Evolutionary conservation across 2,329 filamentous ascomycete genomes (phyloP), one percentile per base, ranked within the genome.

Genomic region (Sordariomycetes sp.): DNA sequence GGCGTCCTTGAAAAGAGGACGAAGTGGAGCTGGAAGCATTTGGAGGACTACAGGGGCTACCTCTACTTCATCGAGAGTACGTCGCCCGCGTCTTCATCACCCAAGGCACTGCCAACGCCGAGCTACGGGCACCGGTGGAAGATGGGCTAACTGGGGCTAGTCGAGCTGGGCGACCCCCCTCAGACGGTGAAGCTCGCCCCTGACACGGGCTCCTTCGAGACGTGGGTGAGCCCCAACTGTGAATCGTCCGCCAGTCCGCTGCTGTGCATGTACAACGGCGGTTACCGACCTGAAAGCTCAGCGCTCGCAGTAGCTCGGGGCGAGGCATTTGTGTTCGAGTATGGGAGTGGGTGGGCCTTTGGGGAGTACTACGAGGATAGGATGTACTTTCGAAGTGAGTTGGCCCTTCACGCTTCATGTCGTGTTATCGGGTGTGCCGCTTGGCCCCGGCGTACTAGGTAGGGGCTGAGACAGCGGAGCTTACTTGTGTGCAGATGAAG

Each of bases 121-220:
- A 22, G 17, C 13, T 3, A 10, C 1, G 25, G 8, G 24, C 3
- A 17, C 28, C 24, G n/a, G 10, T 53, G 2, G 25, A 22, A 24
- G n/a, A 51, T 22, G n/a, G 2, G 42, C 20, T 20, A 52, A 42
- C 34, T 10, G 10, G 10, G n/a, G 15, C 24, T 20, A 58, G 57
- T 85, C 50, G 69, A 70, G n/a, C 67, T 85, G 50, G 82, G 82
- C 54, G 82, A 80, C 0, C 82, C 82, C 0, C 69, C 72, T 0
- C 82, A 85, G 66, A 66, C 68, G 2, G 66, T 84, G 54, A 72
- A 68, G 56, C 71, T 85, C 62, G 72, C 80, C 56, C 73, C 85
- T 60, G 82, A 85, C 66, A 85, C 82, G 2, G 82, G 82, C 32
- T 83, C 79, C 65, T 82, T 78, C 61, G 82, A 85, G 64, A 76